Percentiles rank a stretch among this genome's conserved stretches.
Evolutionary conservation across 1,284 basidiomycete genomes (phyloP).

Genomic region (Marasmius oreades): DNA sequence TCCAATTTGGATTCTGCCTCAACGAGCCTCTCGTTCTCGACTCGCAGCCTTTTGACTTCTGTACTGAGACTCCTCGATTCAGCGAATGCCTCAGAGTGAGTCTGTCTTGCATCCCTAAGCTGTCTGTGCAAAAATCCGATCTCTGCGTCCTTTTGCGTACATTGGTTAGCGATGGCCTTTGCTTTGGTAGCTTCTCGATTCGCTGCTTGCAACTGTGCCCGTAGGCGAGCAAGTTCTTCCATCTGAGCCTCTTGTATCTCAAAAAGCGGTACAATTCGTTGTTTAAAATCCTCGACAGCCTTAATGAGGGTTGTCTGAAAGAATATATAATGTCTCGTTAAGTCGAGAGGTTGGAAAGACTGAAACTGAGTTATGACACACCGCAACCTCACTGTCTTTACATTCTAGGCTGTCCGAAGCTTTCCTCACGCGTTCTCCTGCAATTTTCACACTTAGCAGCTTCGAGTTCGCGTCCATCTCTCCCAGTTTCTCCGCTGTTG

Average conservation of each 20-base stretch:
- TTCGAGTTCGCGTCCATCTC: neutral
- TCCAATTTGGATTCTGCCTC: neutral
- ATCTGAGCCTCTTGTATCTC: conserved; percentile 9
- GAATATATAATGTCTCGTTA: neutral
- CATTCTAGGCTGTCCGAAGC: neutral
- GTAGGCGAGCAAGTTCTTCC: neutral
- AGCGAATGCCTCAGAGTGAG: conserved; percentile 7
- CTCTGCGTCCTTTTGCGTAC: conserved; percentile 11
- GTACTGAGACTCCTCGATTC: conserved; percentile 1
- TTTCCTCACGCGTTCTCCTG: neutral
- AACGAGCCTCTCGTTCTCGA: neutral
- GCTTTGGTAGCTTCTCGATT: conserved; percentile 3
- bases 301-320: conserved; percentile 2
- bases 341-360: neutral
- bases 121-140: conserved; percentile 11
- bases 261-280: conserved; percentile 34
- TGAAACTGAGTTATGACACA: neutral
- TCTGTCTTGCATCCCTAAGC: conserved; percentile 6
- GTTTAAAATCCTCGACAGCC: conserved; percentile 33
- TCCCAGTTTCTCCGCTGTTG: neutral
- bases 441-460: neutral
- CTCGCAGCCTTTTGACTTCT: conserved; percentile 10
- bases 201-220: neutral
- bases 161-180: conserved; percentile 10
- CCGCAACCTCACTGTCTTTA: neutral